Evolutionary conservation across 768 basidiomycete genomes (phyloP), one percentile per base, ranked within the genome.

Genomic region (Tephrocybe sp.): DNA sequence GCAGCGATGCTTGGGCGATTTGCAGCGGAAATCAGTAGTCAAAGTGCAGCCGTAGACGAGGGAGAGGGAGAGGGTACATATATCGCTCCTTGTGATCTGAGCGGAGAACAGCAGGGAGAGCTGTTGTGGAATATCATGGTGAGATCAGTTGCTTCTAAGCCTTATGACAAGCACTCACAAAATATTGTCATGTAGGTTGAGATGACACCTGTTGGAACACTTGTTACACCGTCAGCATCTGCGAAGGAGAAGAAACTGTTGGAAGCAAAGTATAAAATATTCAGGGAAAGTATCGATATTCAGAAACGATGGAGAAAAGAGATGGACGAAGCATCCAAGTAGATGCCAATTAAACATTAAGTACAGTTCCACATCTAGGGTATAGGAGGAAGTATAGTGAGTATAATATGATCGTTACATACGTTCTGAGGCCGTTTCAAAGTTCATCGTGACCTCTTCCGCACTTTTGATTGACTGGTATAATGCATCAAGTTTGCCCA

Each of bases 51-150:
- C 11, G 55, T 57, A 25, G 61, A 61, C 37, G 57, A 57, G 22
- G 67, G 67, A 21, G 64, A 66, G 39, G 42, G 30, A 21, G 33
- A 15, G 16, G 50, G 23, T n/a, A 52, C 36, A n/a, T 55, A 54
- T 39, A 47, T 50, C 10, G 45, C 49, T 10, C 49, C 53, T 11
- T 55, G 49, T 41, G 31, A 42, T n/a, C 61, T 72, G 45, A 72
- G 42, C 57, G 71, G 58, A 52, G 67, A 71, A 38, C 73, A 75
- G 45, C 78, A 84, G 53, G 82, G 82, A 19, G 77, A 85, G 53
- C 69, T 74, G 53, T 71, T 98, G 56, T 99, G 97, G 95, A 74
- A 83, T 39, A 88, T 94, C 58, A 98, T 98, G 95, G 93, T 84
- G 49, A 25, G 77, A 57, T 22, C 2, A 15, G 37, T 42, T 31